Conservation (phyloP, 1,284 basidiomycete species). For the Sanghuangporus sanghuang region DNA sequence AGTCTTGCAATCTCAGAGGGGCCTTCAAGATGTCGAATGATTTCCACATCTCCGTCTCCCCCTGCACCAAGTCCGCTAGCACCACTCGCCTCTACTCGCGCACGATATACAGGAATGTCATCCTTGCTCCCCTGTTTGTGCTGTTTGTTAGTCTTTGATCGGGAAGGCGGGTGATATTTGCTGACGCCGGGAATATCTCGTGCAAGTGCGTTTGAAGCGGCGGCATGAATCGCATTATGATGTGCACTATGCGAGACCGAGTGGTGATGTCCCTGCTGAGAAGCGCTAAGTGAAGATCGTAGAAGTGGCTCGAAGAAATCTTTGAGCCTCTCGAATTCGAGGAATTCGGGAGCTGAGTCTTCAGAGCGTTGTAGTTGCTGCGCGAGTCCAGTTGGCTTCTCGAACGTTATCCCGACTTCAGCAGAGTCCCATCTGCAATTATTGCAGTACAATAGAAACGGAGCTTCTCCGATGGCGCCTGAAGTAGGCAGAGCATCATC, state of each 20-base stretch:
- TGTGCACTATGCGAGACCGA: constrained; percentile 53
- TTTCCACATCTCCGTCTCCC: constrained; percentile 66
- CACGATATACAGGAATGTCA: constrained; percentile 70
- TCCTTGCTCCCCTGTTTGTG: constrained; percentile 56
- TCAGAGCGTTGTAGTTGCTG: constrained; percentile 85
- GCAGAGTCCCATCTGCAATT: constrained; percentile 95
- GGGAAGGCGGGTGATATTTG: constrained; percentile 58
- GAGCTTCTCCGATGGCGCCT: constrained; percentile 68
- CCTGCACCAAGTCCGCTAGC: constrained; percentile 47
- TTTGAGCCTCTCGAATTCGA: constrained; percentile 89
- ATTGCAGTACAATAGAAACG: constrained; percentile 88
- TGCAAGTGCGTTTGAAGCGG: constrained; percentile 76
- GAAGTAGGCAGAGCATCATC: constrained; percentile 47
- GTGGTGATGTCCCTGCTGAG: constrained; percentile 31
- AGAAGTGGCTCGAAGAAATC: constrained; percentile 91
- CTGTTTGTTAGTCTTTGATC: constrained; percentile 48
- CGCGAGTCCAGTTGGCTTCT: constrained; percentile 93
- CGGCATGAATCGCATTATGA: constrained; percentile 76
- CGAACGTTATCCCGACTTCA: constrained; percentile 86
- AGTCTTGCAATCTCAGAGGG: constrained; percentile 63
- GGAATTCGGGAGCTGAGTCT: constrained; percentile 76
- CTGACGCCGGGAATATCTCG: constrained; percentile 75
- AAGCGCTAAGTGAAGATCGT: constrained; percentile 65
- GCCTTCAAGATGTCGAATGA: constrained; percentile 56
- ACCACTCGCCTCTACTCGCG: constrained; percentile 56